A percentile compares a stretch with the other conserved stretches of the same genome.
Evolutionary conservation across 441 rosid species (phyloP).

Genomic region (Rhodomyrtus psidioides): DNA sequence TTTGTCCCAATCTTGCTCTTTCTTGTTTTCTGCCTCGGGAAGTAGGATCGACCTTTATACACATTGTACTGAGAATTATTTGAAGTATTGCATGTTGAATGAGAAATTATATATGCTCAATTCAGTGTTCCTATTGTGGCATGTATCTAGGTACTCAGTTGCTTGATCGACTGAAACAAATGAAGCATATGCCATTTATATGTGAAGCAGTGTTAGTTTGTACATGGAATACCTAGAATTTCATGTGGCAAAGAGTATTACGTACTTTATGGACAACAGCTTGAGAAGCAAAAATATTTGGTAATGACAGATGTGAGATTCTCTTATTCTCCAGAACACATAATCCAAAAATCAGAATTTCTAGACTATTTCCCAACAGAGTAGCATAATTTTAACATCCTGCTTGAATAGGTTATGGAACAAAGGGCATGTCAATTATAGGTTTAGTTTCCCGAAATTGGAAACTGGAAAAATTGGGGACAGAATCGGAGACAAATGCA

Average conservation of each 20-base stretch:
- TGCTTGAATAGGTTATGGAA: too few species aligned
- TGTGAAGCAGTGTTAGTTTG: not conserved
- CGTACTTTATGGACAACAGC: not conserved
- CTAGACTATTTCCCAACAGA: not conserved
- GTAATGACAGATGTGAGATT: not conserved
- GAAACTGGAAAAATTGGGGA: too few species aligned
- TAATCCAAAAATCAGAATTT: not conserved
- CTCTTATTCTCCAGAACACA: not conserved
- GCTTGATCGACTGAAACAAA: not conserved
- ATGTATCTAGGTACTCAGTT: not conserved
- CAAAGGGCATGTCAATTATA: too few species aligned
- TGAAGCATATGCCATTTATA: not conserved
- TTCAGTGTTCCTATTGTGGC: not conserved
- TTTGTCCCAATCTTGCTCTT: too few species aligned
- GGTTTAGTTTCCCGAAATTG: too few species aligned
- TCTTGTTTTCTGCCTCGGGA: too few species aligned
- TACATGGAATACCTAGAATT: not conserved
- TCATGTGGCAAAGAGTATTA: not conserved
- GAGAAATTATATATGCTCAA: not conserved
- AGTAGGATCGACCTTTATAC: too few species aligned
- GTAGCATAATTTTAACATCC: too few species aligned
- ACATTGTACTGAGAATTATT: not conserved
- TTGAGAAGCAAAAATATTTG: not conserved
- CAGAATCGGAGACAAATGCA: too few species aligned
- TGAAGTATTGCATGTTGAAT: not conserved